phyloP scores from a whole-genome alignment of 164 flowering plant species.

The Tinospora cordifolia region DNA sequence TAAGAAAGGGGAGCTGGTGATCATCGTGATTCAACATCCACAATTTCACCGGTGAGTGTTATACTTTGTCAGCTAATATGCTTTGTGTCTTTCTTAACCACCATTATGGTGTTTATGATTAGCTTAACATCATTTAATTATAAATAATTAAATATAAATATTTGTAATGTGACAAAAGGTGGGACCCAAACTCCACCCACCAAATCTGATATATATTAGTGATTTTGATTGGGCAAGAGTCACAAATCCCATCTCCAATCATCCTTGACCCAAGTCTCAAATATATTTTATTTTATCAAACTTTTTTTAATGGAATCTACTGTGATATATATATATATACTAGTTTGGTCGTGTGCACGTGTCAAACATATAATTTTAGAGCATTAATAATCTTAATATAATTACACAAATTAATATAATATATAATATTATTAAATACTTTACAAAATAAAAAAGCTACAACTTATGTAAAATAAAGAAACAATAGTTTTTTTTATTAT shows the following conservation, averaged over 20 bases:
- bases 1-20: background rate
- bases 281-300: too few species aligned
- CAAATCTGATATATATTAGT: too few species aligned
- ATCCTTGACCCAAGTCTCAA: background rate
- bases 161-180: background rate
- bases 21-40: background rate
- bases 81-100: background rate
- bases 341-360: too few species aligned
- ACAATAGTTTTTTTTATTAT: too few species aligned
- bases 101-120: slow-evolving; percentile 1
- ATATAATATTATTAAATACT: too few species aligned
- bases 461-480: too few species aligned
- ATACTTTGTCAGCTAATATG: slow-evolving; percentile 1
- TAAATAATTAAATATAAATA: too few species aligned
- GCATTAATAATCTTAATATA: too few species aligned
- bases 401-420: too few species aligned
- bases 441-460: too few species aligned
- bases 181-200: background rate
- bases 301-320: background rate
- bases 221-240: background rate
- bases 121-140: background rate
- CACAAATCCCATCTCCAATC: background rate
- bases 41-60: background rate
- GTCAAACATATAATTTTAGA: too few species aligned
- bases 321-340: background rate